Conservation (phyloP, 306 rosid species). For the Chamaecrista fasciculata region DNA sequence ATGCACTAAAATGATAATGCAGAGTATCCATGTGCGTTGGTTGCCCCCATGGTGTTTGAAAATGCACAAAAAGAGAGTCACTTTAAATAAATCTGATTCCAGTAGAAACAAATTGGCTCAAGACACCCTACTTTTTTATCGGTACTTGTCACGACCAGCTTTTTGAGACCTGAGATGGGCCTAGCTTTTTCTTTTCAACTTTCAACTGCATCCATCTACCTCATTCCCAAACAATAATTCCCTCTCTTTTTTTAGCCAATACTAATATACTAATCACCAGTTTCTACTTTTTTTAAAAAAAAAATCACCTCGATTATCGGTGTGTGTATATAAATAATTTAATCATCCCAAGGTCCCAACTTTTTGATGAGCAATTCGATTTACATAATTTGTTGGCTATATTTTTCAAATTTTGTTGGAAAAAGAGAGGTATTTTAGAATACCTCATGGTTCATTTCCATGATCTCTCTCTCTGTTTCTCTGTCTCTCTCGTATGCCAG, state of each 20-base stretch:
- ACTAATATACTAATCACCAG: not conserved
- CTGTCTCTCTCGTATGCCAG: conserved; percentile 4
- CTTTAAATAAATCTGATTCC: not conserved
- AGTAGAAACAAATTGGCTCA: not conserved
- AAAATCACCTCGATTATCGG: not conserved
- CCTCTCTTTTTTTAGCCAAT: not conserved
- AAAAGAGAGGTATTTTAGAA: conserved; percentile 35
- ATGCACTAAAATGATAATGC: no score
- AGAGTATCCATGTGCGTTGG: no score
- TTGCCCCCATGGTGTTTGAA: conserved; percentile 3
- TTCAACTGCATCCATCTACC: not conserved
- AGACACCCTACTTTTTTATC: conserved; percentile 42
- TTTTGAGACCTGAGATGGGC: conserved; percentile 40
- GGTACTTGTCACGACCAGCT: conserved; percentile 51
- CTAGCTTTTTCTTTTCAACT: conserved; percentile 1
- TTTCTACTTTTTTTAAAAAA: not conserved
- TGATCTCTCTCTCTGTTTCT: not conserved
- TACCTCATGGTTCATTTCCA: no score
- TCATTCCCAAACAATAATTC: not conserved
- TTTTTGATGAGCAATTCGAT: no score
- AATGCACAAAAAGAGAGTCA: conserved; percentile 26
- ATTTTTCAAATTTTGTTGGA: no score
- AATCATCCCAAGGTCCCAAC: no score
- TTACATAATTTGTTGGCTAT: no score
- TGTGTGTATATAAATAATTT: not conserved